Base-by-base conservation (phyloP, 768 basidiomycete species). In the Boletus coccyginus region DNA sequence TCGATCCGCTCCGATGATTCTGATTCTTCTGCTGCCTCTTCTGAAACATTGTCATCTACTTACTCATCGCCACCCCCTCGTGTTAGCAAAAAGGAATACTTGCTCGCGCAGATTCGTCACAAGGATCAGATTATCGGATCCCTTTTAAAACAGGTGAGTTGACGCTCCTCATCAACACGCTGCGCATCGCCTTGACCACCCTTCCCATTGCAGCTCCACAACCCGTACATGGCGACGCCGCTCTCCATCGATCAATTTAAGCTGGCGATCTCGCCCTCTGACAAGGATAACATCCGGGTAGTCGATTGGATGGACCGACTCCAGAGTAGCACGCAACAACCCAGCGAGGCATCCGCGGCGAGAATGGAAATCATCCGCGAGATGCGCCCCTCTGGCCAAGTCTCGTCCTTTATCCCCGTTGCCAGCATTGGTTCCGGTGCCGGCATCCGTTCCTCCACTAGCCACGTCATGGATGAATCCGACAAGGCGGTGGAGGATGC, bases 61-160 rank as follows among this genome's bases (percentile, higher is more conserved):
- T 56, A 60, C 69, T 62, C 70, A 68, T 59, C 67, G 21, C 61
- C 66, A 9, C 47, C 66, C 41, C 65, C 71, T 40, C 59, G 60
- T 51, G 45, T 74, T 63, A 94, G 91, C 67, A 92, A 92, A 75
- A 84, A 90, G 55, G 92, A 93, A 65, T 92, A 92, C 66, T 77
- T 94, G 17, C 81, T 93, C 27, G 88, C 90, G 6, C 89, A 93
- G 68, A 86, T 94, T 60, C 81, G 86, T 52, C 91, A 94, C 74
- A 94, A 94, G 75, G 91, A 94, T 74, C 78, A 83, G 19, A 87
- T 93, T 62, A 93, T 94, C 62, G 88, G 92, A 59, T 88, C 85
- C 14, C 81, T 93, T 14, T 79, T 94, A 61, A 92, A 92, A 68
- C 90, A 92, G 77, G 90, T 86, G 35, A 14, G 77, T 69, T 1